These are phyloP conservation scores for Boletus bicolor DNA, from an alignment of 768 basidiomycete genomes.

Conservation along the genomic window DNA sequence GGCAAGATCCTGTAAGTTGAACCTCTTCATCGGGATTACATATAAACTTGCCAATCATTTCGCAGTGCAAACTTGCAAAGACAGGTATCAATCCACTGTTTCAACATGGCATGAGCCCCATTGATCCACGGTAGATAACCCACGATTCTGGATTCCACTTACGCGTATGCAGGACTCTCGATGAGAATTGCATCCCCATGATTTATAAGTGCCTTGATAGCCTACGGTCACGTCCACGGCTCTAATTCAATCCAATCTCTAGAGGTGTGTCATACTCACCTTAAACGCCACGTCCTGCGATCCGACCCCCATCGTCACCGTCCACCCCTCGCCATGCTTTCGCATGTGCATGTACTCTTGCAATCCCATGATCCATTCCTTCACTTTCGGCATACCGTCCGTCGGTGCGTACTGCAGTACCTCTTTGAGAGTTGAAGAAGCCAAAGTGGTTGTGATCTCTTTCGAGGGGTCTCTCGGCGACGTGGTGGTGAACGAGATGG, in stretches of 20 bases:
- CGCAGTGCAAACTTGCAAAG: conserved; percentile 48
- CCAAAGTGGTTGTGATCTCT: conserved; percentile 47
- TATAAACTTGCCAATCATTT: conserved; percentile 46
- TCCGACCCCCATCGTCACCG: conserved; percentile 65
- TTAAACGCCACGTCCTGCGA: conserved; percentile 84
- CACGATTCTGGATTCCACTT: conserved; percentile 18
- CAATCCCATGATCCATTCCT: conserved; percentile 61
- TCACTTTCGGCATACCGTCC: conserved; percentile 52
- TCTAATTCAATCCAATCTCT: neutral
- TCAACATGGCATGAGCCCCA: neutral
- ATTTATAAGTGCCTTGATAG: conserved; percentile 62
- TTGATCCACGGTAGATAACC: neutral
- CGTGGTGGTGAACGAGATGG: conserved; percentile 57
- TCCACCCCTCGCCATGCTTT: conserved; percentile 59
- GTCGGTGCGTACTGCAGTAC: conserved; percentile 74
- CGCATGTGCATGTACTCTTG: conserved; percentile 66
- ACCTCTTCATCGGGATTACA: neutral
- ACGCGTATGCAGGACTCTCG: conserved; percentile 73
- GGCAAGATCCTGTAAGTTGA: conserved; percentile 2
- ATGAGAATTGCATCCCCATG: conserved; percentile 74
- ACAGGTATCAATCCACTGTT: conserved; percentile 60
- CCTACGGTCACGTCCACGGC: conserved; percentile 36
- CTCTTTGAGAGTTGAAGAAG: conserved; percentile 49
- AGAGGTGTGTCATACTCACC: conserved; percentile 29
- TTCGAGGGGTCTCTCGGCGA: conserved; percentile 41